Evolutionary conservation across 179 eudicot species (phyloP).

Genomic region (Carnegiea gigantea): DNA sequence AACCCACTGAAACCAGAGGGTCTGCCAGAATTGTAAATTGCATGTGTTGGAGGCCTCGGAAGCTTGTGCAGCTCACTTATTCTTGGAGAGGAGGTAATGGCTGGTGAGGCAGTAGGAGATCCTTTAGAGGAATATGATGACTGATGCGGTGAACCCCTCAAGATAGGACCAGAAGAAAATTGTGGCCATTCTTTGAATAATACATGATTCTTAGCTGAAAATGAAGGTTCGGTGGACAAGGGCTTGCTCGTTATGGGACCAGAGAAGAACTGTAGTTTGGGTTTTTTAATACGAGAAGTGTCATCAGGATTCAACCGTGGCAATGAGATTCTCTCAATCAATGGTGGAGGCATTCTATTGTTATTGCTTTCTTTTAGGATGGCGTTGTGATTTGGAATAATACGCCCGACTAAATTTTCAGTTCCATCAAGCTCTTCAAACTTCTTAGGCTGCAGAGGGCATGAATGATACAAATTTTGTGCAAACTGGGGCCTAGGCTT

Average conservation of each 20-base stretch:
- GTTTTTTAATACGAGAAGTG: slow-evolving; percentile 43
- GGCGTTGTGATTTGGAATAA: slow-evolving; percentile 35
- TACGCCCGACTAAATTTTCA: slow-evolving; percentile 45
- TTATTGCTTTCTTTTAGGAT: slow-evolving; percentile 63
- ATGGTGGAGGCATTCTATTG: slow-evolving; percentile 54
- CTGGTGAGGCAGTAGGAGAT: slow-evolving; percentile 55
- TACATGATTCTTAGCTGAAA: slow-evolving; percentile 38
- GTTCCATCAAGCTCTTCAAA: slow-evolving; percentile 37
- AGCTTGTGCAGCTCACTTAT: slow-evolving; percentile 98
- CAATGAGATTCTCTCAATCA: slow-evolving; percentile 39
- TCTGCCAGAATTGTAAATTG: slow-evolving; percentile 31
- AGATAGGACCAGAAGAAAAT: slow-evolving; percentile 64
- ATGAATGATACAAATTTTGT: slow-evolving; percentile 47
- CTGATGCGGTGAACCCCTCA: slow-evolving; percentile 44
- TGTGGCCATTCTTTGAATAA: slow-evolving; percentile 36
- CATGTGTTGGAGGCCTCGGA: slow-evolving; percentile 77
- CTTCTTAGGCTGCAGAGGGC: slow-evolving; percentile 50
- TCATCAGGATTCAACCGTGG: slow-evolving; percentile 36
- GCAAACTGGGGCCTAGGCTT: slow-evolving; percentile 35
- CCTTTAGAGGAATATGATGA: slow-evolving; percentile 45
- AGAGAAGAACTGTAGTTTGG: slow-evolving; percentile 67
- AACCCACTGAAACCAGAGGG: slow-evolving; percentile 43
- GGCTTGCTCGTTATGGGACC: slow-evolving; percentile 74
- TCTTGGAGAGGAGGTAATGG: slow-evolving; percentile 59
- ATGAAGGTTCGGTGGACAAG: slow-evolving; percentile 42